Evolutionary conservation across 495 filamentous ascomycete genomes (phyloP).

Genomic region (Penicilliopsis zonata): DNA sequence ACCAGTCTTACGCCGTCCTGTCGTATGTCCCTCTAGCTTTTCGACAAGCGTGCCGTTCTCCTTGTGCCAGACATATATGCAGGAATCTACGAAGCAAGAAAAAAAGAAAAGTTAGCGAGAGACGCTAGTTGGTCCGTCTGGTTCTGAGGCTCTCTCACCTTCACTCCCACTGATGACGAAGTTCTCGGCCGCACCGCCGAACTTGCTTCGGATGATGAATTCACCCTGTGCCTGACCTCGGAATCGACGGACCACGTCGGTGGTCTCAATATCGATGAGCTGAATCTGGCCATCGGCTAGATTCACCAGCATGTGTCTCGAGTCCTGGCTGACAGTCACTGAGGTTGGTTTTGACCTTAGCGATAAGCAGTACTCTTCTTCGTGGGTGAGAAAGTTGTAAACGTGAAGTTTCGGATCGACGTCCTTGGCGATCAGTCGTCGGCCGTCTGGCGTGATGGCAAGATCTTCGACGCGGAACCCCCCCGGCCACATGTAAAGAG

Average conservation of each 20-base stretch:
- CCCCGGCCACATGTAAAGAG: conserved; percentile 51
- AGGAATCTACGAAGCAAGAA: conserved; percentile 46
- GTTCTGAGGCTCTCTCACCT: too few species aligned
- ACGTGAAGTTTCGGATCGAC: conserved; percentile 59
- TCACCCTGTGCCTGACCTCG: conserved; percentile 57
- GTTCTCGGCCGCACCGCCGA: conserved; percentile 83
- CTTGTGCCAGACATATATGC: conserved; percentile 84
- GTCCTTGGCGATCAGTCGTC: conserved; percentile 65
- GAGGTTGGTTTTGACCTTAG: conserved; percentile 60
- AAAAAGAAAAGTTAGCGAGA: background rate
- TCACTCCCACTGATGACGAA: conserved; percentile 88
- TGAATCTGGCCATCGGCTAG: conserved; percentile 62
- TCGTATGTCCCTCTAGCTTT: conserved; percentile 59
- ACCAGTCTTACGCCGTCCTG: too few species aligned
- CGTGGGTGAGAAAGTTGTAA: conserved; percentile 64
- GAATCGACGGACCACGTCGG: conserved; percentile 59
- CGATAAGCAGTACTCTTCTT: conserved; percentile 60
- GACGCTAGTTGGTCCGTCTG: conserved; percentile 5
- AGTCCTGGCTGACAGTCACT: conserved; percentile 70
- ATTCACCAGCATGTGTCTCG: conserved; percentile 68
- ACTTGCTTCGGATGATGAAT: conserved; percentile 67
- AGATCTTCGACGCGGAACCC: conserved; percentile 73
- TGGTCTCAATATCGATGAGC: conserved; percentile 63
- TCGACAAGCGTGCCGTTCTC: conserved; percentile 64
- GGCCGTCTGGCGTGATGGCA: conserved; percentile 67